Base-by-base conservation (phyloP, 2,329 filamentous ascomycete genomes). In the Truncatella angustata region DNA sequence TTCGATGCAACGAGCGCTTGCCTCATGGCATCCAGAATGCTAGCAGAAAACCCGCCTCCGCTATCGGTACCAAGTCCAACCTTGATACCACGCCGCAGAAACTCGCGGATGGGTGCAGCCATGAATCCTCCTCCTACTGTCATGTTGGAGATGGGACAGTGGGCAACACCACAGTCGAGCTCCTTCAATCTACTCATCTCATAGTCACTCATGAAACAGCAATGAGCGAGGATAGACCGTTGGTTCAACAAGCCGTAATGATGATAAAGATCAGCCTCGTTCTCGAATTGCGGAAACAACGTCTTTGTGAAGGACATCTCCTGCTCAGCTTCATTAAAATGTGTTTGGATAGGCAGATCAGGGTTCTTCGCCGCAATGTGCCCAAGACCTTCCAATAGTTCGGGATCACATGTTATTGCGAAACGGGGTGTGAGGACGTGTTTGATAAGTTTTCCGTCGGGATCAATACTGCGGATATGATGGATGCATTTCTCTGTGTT, bases 1-100 rank as follows among this genome's bases (percentile, higher is more conserved):
- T 77, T 75, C 3, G 76, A 78, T 0, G 76, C 76, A 35, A 86
- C 76, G 51, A 86, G 73, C 0, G 83, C 79, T 56, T 82, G 77
- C 7, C 81, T 71, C 68, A 84, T 83, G 1, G 75, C 75, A 54
- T 82, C 77, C 1, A 85, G 69, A 60, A 87, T 85, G 9, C 76
- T 79, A 4, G 74, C 76, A 4, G 82, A 81, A 65, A 80, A 86
- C 0, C 84, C 84, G 26, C 82, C 85, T 2, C 83, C 82, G 39
- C 77, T 81, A 56, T 87, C 84, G 0, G 84, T 87, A 0, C 85
- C 85, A 0, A 88, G 66, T 0, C 85, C 85, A n/a, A 87, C 82
- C 54, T 86, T 85, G 61, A 87, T 79, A 1, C 76, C 82, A 2
- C 72, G 69, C 1, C 71, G 64, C 4, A 87, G 68, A 49, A 85